Evolutionary conservation across 108 stramenopile species (phyloP).

Genomic region (Parietichytrium sp.): DNA sequence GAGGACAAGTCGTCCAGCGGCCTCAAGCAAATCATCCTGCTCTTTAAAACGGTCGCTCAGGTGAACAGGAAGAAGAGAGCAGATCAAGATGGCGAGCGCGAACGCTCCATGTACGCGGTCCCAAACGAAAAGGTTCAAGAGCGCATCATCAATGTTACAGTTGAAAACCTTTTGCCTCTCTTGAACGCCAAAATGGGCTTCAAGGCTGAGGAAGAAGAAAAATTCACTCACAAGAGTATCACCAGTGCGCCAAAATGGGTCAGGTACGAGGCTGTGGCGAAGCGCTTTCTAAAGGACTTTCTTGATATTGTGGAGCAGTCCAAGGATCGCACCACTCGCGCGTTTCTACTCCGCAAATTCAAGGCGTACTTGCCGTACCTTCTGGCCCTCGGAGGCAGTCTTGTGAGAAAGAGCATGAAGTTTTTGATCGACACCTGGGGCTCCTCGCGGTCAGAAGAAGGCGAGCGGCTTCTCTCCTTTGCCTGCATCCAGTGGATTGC

Average conservation of each 20-base stretch:
- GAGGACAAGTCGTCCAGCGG: too few species aligned
- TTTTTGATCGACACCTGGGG: not conserved
- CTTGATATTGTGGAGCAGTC: too few species aligned
- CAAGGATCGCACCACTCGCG: too few species aligned
- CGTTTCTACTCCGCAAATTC: not conserved
- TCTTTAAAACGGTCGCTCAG: not conserved
- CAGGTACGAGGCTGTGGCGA: too few species aligned
- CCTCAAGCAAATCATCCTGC: not conserved
- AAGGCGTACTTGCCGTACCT: not conserved
- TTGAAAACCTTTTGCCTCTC: too few species aligned
- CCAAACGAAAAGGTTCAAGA: not conserved
- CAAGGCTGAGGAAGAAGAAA: too few species aligned
- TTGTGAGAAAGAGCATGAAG: not conserved
- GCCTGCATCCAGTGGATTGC: constrained; percentile 88
- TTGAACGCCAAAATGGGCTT: too few species aligned
- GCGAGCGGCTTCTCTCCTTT: constrained; percentile 80
- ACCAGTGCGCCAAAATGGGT: too few species aligned
- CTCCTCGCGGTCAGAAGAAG: constrained; percentile 72
- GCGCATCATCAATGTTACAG: constrained; percentile 24
- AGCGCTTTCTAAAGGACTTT: too few species aligned
- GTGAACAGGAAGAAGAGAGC: not conserved
- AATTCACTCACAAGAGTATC: too few species aligned
- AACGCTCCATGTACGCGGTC: not conserved
- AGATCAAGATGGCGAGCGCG: not conserved
- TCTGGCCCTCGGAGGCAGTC: not conserved